Evolutionary conservation across 2,329 filamentous ascomycete genomes (phyloP).

Genomic region (Aschersonia sp.): DNA sequence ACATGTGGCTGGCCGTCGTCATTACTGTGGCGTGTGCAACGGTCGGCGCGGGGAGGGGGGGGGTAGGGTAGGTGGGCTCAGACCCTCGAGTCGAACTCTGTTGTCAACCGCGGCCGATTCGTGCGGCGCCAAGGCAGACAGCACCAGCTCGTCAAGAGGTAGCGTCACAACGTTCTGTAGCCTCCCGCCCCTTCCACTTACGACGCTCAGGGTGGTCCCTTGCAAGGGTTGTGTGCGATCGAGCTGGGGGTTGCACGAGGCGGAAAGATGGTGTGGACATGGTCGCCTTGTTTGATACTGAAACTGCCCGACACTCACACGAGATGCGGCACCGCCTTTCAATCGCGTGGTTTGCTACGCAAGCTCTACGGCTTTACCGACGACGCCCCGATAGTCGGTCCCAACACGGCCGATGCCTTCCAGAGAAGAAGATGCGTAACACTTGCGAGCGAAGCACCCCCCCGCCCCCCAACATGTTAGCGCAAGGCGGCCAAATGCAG

Average conservation of each 20-base stretch:
- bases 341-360: background rate
- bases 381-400: background rate
- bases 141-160: too few relatives aligned
- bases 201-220: background rate
- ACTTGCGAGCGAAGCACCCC: background rate
- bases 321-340: background rate
- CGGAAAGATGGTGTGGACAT: background rate
- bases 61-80: background rate
- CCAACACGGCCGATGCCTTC: background rate
- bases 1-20: background rate
- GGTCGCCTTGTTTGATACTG: background rate
- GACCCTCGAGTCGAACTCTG: background rate
- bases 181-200: background rate
- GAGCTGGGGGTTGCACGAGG: background rate
- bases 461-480: background rate
- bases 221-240: background rate
- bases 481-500: background rate
- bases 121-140: background rate
- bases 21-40: background rate
- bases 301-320: background rate
- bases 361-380: background rate
- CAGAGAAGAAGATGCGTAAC: background rate
- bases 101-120: background rate
- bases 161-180: background rate
- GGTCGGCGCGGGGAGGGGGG: background rate